These are phyloP conservation scores for Torulaspora quercuum DNA, from an alignment of 805 yeast genomes.

Conservation along the genomic window DNA sequence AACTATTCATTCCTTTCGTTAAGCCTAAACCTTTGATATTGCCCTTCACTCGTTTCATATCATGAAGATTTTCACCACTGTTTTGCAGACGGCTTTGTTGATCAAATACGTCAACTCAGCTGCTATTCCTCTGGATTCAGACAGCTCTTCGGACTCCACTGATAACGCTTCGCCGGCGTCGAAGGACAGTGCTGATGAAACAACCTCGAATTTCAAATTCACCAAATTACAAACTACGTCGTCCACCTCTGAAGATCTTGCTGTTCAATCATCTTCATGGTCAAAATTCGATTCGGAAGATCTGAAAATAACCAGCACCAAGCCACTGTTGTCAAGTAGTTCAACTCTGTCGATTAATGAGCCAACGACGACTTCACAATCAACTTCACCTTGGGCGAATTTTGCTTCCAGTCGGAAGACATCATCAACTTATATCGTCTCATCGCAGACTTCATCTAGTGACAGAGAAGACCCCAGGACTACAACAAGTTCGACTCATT, in stretches of 20 bases:
- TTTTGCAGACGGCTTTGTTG: conserved; percentile 2
- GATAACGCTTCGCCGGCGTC: not conserved
- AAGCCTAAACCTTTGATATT: too few species aligned
- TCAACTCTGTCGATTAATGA: conserved; percentile 1
- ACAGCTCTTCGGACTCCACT: conserved; percentile 1
- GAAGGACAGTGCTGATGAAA: not conserved
- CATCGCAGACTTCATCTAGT: conserved; percentile 3
- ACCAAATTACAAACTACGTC: not conserved
- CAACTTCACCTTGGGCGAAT: not conserved
- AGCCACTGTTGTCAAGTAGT: conserved; percentile 1
- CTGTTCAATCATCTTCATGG: conserved; percentile 5
- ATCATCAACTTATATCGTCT: not conserved
- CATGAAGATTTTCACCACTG: conserved; percentile 1
- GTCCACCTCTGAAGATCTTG: conserved; percentile 4
- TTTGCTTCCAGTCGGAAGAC: too few species aligned
- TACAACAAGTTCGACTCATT: not conserved
- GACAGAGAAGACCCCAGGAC: not conserved
- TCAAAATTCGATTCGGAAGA: conserved; percentile 2
- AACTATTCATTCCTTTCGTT: conserved; percentile 10
- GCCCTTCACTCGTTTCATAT: too few species aligned
- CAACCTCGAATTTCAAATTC: not conserved
- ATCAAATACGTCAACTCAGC: conserved; percentile 2
- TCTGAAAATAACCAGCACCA: not conserved
- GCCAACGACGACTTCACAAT: not conserved
- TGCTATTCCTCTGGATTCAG: conserved; percentile 1